These are phyloP conservation scores for Patellifolia procumbens DNA, from an alignment of 179 eudicot species.

Conservation along the genomic window DNA sequence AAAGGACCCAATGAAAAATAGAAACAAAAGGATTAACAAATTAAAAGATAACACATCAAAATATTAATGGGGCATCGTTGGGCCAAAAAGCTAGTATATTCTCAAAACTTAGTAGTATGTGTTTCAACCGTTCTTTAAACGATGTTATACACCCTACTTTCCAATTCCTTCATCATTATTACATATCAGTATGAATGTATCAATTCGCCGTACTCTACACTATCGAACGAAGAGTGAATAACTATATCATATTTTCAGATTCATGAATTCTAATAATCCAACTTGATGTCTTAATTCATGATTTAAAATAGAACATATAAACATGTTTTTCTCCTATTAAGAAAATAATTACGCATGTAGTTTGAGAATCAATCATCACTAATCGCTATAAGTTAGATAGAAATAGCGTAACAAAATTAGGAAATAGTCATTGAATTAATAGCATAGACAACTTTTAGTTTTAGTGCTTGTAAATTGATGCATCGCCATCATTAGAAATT, in stretches of 20 bases:
- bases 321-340: background rate
- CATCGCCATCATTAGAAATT: constrained; percentile 26
- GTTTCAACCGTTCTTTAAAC: too few species aligned
- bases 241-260: background rate
- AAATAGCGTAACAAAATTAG: constrained; percentile 3
- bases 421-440: constrained; percentile 3
- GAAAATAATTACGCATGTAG: constrained; percentile 32
- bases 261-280: background rate
- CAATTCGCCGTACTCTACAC: too few species aligned
- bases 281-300: background rate
- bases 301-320: background rate
- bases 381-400: background rate
- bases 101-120: too few species aligned
- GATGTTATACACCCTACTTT: too few species aligned
- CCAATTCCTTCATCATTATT: too few species aligned
- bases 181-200: too few species aligned
- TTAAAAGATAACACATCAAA: too few species aligned
- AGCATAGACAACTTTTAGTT: constrained; percentile 14
- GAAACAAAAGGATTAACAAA: too few species aligned
- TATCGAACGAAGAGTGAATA: too few species aligned
- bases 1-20: too few species aligned
- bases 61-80: too few species aligned
- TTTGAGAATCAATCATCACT: constrained; percentile 11
- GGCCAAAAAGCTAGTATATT: too few species aligned
- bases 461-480: constrained; percentile 9